These are phyloP conservation scores for Zoysia pacifica DNA, from an alignment of 176 grass and related monocot genomes.

Conservation along the genomic window DNA sequence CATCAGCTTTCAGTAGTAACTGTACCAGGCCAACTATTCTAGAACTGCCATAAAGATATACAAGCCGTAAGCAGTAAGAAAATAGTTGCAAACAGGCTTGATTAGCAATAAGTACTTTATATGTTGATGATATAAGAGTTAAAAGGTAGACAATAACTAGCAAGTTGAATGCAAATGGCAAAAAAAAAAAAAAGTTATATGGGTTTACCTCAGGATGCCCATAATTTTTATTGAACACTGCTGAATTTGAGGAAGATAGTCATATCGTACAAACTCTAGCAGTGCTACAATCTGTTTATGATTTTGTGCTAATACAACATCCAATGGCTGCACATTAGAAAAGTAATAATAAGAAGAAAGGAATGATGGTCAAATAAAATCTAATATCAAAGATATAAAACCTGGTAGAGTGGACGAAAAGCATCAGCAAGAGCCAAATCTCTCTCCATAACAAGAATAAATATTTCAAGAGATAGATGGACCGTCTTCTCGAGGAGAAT, in stretches of 20 bases:
- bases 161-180: not conserved
- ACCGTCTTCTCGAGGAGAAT: constrained; percentile 79
- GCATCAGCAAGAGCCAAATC: constrained; percentile 88
- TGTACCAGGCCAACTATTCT: constrained; percentile 84
- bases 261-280: constrained; percentile 96
- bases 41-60: constrained; percentile 62
- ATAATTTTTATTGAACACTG: constrained; percentile 91
- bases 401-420: constrained; percentile 90
- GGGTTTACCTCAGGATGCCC: constrained; percentile 76
- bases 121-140: not conserved
- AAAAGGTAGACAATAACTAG: constrained; percentile 3
- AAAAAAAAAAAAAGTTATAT: constrained; percentile 17
- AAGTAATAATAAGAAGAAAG: constrained; percentile 23
- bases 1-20: constrained; percentile 75
- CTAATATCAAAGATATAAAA: constrained; percentile 31
- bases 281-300: constrained; percentile 72
- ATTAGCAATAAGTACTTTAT: constrained; percentile 11
- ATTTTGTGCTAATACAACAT: constrained; percentile 79
- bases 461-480: constrained; percentile 85
- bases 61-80: constrained; percentile 9
- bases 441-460: constrained; percentile 87
- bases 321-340: constrained; percentile 70
- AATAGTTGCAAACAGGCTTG: not conserved
- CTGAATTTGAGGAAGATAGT: constrained; percentile 87
- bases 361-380: constrained; percentile 23